Conservation (phyloP, 2,329 filamentous ascomycete genomes). For the Rutstroemia sp. region DNA sequence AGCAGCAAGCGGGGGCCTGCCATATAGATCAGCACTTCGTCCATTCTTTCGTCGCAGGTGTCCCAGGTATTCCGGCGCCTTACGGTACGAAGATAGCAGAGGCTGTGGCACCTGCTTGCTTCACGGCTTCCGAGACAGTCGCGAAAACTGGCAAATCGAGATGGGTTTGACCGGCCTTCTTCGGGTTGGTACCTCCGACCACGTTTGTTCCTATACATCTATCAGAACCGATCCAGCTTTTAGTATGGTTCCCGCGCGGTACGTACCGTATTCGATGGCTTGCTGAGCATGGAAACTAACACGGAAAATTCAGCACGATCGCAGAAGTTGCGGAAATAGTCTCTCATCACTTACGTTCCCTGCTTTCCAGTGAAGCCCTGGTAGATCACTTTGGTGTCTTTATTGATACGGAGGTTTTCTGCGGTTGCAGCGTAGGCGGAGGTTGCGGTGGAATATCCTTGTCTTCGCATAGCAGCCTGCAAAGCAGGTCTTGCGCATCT, state of each 20-base stretch:
- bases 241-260: constrained; percentile 7
- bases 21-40: constrained; percentile 25
- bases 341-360: constrained; percentile 67
- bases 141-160: constrained; percentile 90
- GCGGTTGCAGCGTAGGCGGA: constrained; percentile 66
- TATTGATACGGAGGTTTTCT: constrained; percentile 86
- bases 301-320: constrained; percentile 28
- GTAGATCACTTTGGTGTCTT: constrained; percentile 89
- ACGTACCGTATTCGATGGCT: constrained; percentile 93
- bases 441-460: constrained; percentile 66
- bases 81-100: constrained; percentile 97
- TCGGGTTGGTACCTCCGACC: constrained; percentile 96
- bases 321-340: neutral
- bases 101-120: constrained; percentile 82
- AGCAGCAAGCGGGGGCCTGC: constrained; percentile 81
- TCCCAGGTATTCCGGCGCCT: constrained; percentile 5
- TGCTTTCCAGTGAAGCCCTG: constrained; percentile 98
- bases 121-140: constrained; percentile 79
- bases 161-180: constrained; percentile 90
- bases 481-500: constrained; percentile 63
- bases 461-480: constrained; percentile 60
- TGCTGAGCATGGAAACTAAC: constrained; percentile 91
- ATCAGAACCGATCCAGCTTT: constrained; percentile 24
- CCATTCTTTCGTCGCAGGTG: constrained; percentile 1
- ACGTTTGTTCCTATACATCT: constrained; percentile 74